Conservation (phyloP, 768 basidiomycete species). For the Mycena crocata region DNA sequence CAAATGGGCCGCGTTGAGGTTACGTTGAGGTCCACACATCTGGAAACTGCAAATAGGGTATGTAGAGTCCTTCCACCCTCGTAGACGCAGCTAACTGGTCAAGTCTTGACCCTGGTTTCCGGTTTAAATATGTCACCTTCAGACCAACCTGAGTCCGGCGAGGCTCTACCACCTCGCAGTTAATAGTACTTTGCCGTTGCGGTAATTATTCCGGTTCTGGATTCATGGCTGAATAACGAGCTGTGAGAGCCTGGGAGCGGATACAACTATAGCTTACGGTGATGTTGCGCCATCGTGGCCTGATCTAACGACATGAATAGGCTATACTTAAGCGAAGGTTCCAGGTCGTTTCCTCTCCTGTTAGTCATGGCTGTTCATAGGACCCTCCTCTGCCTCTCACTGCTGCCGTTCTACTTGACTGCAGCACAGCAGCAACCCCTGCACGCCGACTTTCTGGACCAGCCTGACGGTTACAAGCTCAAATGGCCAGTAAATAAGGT, state of each 20-base stretch:
- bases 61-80: too few species aligned
- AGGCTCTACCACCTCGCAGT: too few species aligned
- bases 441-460: neutral
- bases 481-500: conserved; percentile 52
- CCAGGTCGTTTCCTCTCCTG: neutral
- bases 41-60: too few species aligned
- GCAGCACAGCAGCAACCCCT: conserved; percentile 12
- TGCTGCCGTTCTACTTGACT: neutral
- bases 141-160: too few species aligned
- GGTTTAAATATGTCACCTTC: too few species aligned
- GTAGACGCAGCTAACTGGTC: too few species aligned
- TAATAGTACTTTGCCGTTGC: too few species aligned
- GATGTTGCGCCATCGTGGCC: conserved; percentile 31
- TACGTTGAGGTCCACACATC: too few species aligned
- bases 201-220: too few species aligned
- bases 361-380: neutral
- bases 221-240: too few species aligned
- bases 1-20: too few species aligned
- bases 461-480: conserved; percentile 43
- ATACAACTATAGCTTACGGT: neutral
- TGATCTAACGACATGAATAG: conserved; percentile 24
- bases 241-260: neutral
- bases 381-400: neutral
- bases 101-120: too few species aligned
- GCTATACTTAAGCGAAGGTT: conserved; percentile 4